A percentile compares a stretch with the other conserved stretches of the same genome.
These are phyloP conservation scores for Chenopodium formosanum DNA, from an alignment of 148 eudicot species.

Conservation along the genomic window DNA sequence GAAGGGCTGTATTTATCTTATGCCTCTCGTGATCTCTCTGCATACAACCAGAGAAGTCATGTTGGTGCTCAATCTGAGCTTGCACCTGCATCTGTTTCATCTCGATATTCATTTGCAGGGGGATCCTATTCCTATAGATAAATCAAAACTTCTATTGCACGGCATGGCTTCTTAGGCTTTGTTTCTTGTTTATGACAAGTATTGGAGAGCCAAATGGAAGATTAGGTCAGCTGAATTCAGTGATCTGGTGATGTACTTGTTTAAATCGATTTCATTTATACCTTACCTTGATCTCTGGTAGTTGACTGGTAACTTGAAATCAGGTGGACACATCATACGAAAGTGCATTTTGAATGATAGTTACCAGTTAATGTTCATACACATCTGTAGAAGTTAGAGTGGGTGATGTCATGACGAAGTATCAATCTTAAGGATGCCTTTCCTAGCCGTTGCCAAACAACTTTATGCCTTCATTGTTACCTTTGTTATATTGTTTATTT, in stretches of 20 bases:
- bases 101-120: slow-evolving; percentile 64
- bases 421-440: slow-evolving; percentile 7
- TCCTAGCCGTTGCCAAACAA: neutral
- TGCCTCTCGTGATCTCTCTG: slow-evolving; percentile 30
- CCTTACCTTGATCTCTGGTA: too few species aligned
- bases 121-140: slow-evolving; percentile 30
- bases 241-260: neutral
- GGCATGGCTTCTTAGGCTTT: neutral
- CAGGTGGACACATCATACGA: too few species aligned
- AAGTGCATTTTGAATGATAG: too few species aligned
- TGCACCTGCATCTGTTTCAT: slow-evolving; percentile 49
- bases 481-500: neutral
- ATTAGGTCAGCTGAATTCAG: neutral
- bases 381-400: neutral
- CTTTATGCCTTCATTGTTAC: neutral
- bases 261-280: too few species aligned
- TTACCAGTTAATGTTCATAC: neutral
- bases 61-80: slow-evolving; percentile 25
- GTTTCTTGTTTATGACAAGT: neutral
- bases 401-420: neutral
- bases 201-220: neutral
- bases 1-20: slow-evolving; percentile 35
- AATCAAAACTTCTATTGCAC: neutral
- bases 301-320: too few species aligned
- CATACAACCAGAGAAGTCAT: slow-evolving; percentile 29